Percentiles rank a stretch among this genome's conserved stretches.
phyloP scores from a whole-genome alignment of 2,329 filamentous ascomycete genomes.

The Talaromyces marneffei region DNA sequence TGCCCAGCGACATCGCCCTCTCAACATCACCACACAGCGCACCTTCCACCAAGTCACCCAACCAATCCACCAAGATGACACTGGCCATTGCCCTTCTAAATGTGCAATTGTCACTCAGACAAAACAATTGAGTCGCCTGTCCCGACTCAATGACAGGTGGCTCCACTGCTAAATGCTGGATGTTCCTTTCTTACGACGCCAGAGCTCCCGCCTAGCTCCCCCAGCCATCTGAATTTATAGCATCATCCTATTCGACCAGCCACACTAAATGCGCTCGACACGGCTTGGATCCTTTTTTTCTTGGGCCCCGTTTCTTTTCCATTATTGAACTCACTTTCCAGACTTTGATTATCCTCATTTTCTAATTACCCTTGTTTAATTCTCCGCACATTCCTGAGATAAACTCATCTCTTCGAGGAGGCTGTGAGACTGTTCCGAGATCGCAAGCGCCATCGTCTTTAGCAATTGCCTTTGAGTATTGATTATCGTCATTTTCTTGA shows the following conservation, averaged over 20 bases:
- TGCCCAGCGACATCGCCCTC: neutral
- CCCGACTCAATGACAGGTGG: slow-evolving; percentile 15
- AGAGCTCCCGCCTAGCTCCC: slow-evolving; percentile 18
- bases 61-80: neutral
- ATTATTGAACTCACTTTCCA: slow-evolving; percentile 13
- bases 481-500: neutral
- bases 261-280: slow-evolving; percentile 14
- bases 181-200: slow-evolving; percentile 4
- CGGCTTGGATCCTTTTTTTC: neutral
- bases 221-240: slow-evolving; percentile 39
- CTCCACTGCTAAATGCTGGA: slow-evolving; percentile 13
- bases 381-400: slow-evolving; percentile 24
- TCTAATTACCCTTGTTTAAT: slow-evolving; percentile 15
- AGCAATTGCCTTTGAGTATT: neutral
- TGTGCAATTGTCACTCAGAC: neutral
- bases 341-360: slow-evolving; percentile 9
- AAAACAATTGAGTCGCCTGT: slow-evolving; percentile 14
- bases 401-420: neutral
- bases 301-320: neutral
- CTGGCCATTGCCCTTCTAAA: neutral
- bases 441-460: slow-evolving; percentile 3
- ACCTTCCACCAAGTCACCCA: neutral
- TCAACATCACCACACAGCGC: slow-evolving; percentile 6
- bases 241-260: slow-evolving; percentile 20
- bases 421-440: neutral